phyloP scores from a whole-genome alignment of 2,329 filamentous ascomycete genomes.

The Cladosporium sp. region DNA sequence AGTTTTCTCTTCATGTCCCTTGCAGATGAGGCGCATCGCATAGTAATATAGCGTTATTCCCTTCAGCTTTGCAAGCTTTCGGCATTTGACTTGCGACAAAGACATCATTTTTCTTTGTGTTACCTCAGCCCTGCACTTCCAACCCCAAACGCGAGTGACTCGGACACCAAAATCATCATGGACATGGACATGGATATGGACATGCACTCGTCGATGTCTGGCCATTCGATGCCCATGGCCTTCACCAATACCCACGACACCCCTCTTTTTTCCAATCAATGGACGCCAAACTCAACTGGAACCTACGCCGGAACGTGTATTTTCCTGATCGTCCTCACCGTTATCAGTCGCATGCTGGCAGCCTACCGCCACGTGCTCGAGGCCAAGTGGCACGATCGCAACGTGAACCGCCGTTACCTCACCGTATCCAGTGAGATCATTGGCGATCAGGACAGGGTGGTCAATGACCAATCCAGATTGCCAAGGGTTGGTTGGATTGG shows the following conservation, averaged over 20 bases:
- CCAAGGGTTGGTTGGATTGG: no score
- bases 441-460: no score
- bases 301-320: slow-evolving; percentile 87
- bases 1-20: background rate
- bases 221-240: slow-evolving; percentile 53
- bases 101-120: background rate
- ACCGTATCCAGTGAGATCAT: slow-evolving; percentile 64
- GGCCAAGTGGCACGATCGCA: slow-evolving; percentile 69
- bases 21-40: background rate
- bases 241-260: slow-evolving; percentile 67
- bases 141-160: background rate
- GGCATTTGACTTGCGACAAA: background rate
- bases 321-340: slow-evolving; percentile 77
- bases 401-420: slow-evolving; percentile 74
- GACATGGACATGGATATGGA: slow-evolving; percentile 6
- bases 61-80: background rate
- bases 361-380: slow-evolving; percentile 66
- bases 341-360: slow-evolving; percentile 68
- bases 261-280: slow-evolving; percentile 65
- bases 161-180: background rate
- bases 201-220: slow-evolving; percentile 10
- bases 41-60: background rate
- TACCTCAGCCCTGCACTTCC: background rate
- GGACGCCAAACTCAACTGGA: slow-evolving; percentile 70
- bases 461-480: no score